phyloP scores from a whole-genome alignment of 768 basidiomycete species.

The Auriscalpium vulgare region DNA sequence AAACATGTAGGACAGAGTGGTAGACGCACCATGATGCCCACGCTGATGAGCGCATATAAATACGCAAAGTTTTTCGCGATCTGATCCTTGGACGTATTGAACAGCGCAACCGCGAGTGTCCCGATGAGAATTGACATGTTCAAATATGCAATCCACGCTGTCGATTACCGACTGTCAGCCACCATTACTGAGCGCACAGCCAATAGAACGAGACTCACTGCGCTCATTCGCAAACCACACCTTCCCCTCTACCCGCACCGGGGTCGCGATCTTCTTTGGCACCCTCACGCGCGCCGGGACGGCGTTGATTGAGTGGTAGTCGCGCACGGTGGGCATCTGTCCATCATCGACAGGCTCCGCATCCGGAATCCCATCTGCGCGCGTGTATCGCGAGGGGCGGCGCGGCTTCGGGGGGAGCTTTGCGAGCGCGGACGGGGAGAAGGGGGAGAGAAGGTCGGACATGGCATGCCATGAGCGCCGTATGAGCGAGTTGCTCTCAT shows the following conservation, averaged over 20 bases:
- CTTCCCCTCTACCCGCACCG: conserved; percentile 85
- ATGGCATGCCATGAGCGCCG: conserved; percentile 58
- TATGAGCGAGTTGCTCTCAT: conserved; percentile 28
- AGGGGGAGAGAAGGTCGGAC: conserved; percentile 51
- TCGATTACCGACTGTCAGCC: neutral
- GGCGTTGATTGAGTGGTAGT: conserved; percentile 69
- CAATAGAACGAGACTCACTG: conserved; percentile 42
- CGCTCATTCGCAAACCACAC: conserved; percentile 98
- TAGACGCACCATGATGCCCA: conserved; percentile 51
- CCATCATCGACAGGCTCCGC: conserved; percentile 40
- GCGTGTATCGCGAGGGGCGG: conserved; percentile 43
- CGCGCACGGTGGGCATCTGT: conserved; percentile 52
- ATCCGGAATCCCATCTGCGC: conserved; percentile 69
- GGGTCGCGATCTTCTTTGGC: conserved; percentile 75
- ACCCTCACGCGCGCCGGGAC: conserved; percentile 60
- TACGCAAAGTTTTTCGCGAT: conserved; percentile 75
- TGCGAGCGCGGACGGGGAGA: conserved; percentile 56
- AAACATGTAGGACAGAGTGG: neutral
- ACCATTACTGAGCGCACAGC: neutral
- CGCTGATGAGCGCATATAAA: conserved; percentile 71
- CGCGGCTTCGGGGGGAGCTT: conserved; percentile 35
- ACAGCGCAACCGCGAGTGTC: conserved; percentile 78
- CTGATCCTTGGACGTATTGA: conserved; percentile 70
- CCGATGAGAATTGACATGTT: conserved; percentile 79
- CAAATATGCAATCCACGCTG: conserved; percentile 92